These are phyloP conservation scores for Ceratocystis cubensis DNA, from an alignment of 2,329 filamentous ascomycete species.

Conservation along the genomic window DNA sequence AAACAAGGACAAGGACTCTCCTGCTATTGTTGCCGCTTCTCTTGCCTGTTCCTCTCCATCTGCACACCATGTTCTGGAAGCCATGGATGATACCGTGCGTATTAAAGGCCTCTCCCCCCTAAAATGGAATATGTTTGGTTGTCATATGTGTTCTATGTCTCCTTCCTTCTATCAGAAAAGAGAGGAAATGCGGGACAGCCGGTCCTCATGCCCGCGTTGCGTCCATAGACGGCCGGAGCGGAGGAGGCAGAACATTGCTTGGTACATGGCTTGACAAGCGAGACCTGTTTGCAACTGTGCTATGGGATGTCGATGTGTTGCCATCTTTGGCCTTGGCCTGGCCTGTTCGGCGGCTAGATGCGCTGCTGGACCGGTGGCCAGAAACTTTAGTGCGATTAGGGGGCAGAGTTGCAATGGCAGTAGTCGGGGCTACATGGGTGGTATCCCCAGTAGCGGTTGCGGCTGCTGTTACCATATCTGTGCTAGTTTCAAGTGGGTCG, in stretches of 20 bases:
- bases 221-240: constrained; percentile 18
- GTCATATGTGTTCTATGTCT: neutral
- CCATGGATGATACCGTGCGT: constrained; percentile 5
- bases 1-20: constrained; percentile 3
- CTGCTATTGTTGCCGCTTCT: neutral
- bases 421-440: neutral
- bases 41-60: neutral
- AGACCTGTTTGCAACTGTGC: constrained; percentile 1
- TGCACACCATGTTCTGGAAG: constrained; percentile 12
- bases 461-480: neutral
- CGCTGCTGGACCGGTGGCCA: neutral
- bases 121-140: neutral
- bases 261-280: constrained; percentile 11
- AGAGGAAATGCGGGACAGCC: neutral
- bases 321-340: constrained; percentile 17
- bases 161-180: neutral
- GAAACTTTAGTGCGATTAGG: neutral
- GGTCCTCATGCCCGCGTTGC: constrained; percentile 13
- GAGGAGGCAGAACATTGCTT: constrained; percentile 13
- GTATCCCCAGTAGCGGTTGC: neutral
- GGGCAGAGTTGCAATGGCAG: neutral
- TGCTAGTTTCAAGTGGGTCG: neutral
- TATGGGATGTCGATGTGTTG: neutral
- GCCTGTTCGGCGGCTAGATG: constrained; percentile 10
- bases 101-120: no score